These are phyloP conservation scores for Aeschynomene evenia DNA, from an alignment of 306 rosid species.

Conservation along the genomic window DNA sequence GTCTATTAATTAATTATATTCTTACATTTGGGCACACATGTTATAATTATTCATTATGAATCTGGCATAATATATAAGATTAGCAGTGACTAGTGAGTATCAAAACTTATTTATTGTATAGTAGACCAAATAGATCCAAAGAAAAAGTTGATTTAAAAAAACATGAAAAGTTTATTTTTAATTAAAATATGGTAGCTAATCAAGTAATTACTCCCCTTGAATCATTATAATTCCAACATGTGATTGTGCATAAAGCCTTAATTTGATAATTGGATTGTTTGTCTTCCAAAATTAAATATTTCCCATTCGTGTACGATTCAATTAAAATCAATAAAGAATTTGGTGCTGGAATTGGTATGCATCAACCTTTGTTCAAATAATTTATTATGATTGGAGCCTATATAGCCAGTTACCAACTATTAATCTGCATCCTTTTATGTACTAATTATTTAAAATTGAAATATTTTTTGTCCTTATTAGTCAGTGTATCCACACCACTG, in stretches of 20 bases:
- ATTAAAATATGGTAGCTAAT: neutral
- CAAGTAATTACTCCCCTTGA: neutral
- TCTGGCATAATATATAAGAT: too few relatives aligned
- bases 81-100: too few relatives aligned
- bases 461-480: neutral
- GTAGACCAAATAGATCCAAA: too few relatives aligned
- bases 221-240: neutral
- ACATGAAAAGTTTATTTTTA: neutral
- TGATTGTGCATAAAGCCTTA: neutral
- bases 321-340: neutral
- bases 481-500: too few relatives aligned
- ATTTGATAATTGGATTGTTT: conserved; percentile 1
- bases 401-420: neutral
- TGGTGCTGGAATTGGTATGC: neutral
- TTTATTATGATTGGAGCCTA: neutral
- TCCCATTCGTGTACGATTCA: neutral
- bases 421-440: neutral
- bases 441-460: neutral
- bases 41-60: too few relatives aligned
- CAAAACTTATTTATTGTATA: too few relatives aligned
- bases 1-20: too few relatives aligned
- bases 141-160: too few relatives aligned
- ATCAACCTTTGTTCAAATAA: neutral
- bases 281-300: neutral
- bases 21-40: neutral